These are phyloP conservation scores for Cercospora sojina DNA, from an alignment of 2,329 filamentous ascomycete species.

Conservation along the genomic window DNA sequence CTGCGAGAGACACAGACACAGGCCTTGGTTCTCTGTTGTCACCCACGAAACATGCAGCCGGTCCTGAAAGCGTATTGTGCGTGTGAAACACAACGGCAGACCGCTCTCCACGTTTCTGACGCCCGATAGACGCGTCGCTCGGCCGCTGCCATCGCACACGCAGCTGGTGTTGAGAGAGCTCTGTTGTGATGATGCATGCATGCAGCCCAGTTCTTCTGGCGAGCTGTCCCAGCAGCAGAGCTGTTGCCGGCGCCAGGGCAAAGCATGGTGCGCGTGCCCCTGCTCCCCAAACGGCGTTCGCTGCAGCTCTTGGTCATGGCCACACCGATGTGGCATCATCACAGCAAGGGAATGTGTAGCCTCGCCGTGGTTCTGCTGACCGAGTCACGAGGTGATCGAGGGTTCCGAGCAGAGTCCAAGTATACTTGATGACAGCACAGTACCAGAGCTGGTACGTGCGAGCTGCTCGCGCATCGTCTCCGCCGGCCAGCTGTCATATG, in stretches of 20 bases:
- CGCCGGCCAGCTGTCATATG: background rate
- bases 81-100: conserved; percentile 6
- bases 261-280: background rate
- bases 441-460: background rate
- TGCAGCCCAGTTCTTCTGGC: background rate
- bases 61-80: conserved; percentile 1
- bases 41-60: background rate
- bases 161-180: background rate
- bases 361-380: background rate
- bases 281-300: conserved; percentile 2
- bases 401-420: background rate
- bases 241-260: conserved; percentile 4
- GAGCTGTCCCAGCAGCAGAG: conserved; percentile 9
- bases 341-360: background rate
- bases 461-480: background rate
- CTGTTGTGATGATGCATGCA: background rate
- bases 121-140: background rate
- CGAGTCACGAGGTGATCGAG: conserved; percentile 2
- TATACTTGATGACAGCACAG: background rate
- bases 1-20: background rate
- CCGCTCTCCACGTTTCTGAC: background rate
- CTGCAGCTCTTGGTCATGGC: conserved; percentile 3
- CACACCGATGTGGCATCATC: background rate
- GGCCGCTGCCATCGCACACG: background rate
- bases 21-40: background rate